Percentiles rank a stretch among this genome's conserved stretches.
These are phyloP conservation scores for Linum usitatissimum DNA, from an alignment of 345 rosid genomes.

Conservation along the genomic window DNA sequence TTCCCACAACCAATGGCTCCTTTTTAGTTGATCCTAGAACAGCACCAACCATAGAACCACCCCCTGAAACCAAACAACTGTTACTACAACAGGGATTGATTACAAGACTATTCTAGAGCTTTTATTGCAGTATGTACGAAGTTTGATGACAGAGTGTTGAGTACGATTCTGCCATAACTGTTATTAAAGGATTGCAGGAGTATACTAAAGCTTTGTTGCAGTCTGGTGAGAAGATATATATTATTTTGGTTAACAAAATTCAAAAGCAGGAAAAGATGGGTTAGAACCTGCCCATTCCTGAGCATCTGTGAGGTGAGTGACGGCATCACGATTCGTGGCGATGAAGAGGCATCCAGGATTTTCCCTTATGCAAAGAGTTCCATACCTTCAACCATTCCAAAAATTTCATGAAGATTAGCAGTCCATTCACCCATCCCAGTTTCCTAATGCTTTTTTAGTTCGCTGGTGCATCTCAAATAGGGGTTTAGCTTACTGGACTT, in stretches of 20 bases:
- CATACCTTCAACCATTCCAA: slow-evolving; percentile 14
- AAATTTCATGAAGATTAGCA: neutral
- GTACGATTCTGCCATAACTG: too few species aligned
- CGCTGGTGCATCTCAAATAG: neutral
- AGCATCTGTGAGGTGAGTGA: slow-evolving; percentile 29
- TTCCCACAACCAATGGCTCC: slow-evolving; percentile 26
- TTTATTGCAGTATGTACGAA: too few species aligned
- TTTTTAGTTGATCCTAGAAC: slow-evolving; percentile 22
- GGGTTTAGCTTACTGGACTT: slow-evolving; percentile 20
- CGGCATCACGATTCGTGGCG: slow-evolving; percentile 28
- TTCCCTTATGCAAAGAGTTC: slow-evolving; percentile 26
- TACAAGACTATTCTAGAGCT: neutral
- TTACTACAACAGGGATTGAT: neutral
- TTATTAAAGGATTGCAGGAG: too few species aligned
- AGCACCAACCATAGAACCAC: slow-evolving; percentile 30
- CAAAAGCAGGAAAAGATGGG: slow-evolving; percentile 2
- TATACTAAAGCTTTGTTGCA: too few species aligned
- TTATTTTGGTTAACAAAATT: too few species aligned
- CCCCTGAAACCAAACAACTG: slow-evolving; percentile 13
- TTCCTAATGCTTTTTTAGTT: neutral
- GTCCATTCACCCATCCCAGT: neutral
- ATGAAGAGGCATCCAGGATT: slow-evolving; percentile 29
- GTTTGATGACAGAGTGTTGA: too few species aligned
- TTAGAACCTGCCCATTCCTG: slow-evolving; percentile 30
- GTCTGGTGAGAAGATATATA: too few species aligned